Evolutionary conservation across 179 eudicot species (phyloP).

Genomic region (Beta lomatogona): DNA sequence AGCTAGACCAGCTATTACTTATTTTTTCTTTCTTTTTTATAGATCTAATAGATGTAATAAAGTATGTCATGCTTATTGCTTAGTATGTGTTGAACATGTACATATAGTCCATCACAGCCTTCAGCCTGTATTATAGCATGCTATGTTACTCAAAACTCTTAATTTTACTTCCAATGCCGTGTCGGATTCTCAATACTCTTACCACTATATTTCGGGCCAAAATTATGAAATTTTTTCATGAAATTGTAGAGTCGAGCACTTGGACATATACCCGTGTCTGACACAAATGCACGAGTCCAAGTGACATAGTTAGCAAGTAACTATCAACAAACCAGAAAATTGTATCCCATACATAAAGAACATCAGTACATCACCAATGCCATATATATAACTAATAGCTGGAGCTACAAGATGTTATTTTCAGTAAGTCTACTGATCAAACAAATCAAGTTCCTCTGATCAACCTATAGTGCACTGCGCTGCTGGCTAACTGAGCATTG

Average conservation of each 20-base stretch:
- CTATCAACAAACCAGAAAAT: not conserved
- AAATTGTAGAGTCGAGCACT: no score
- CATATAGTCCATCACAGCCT: not conserved
- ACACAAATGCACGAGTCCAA: no score
- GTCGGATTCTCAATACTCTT: no score
- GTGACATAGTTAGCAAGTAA: not conserved
- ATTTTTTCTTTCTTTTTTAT: not conserved
- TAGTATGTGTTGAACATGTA: no score
- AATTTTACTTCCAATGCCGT: no score
- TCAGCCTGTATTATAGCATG: no score
- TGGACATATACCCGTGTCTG: no score
- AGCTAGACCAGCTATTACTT: not conserved
- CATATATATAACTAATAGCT: not conserved
- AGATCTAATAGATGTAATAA: no score
- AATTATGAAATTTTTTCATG: no score
- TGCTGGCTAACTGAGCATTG: not conserved
- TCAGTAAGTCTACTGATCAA: not conserved
- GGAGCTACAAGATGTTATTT: not conserved
- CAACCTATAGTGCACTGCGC: not conserved
- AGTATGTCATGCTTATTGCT: no score
- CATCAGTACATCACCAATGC: not conserved
- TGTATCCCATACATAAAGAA: not conserved
- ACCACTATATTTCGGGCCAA: no score
- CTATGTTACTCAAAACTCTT: no score
- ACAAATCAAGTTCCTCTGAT: slow-evolving; percentile 8